Percentiles rank a stretch among this genome's conserved stretches.
Evolutionary conservation across 192 early-diverging fungal genomes (phyloP).

Genomic region (Chytriomyces sp.): DNA sequence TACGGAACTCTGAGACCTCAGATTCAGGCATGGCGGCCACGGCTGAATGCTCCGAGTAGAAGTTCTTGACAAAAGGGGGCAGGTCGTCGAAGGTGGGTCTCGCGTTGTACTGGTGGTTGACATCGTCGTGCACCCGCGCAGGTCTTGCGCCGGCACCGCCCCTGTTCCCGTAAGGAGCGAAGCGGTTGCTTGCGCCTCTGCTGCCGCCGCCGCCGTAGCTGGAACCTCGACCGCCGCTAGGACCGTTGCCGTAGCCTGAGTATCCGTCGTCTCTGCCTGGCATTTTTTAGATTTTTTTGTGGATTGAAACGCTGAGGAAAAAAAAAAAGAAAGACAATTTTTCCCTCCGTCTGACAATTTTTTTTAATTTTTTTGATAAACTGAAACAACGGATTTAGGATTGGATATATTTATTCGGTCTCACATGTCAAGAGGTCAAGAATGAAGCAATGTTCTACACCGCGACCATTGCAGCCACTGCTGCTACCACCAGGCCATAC

Average conservation of each 20-base stretch:
- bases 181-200: background rate
- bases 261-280: background rate
- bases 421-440: no score
- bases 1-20: slow-evolving; percentile 57
- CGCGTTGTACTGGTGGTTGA: slow-evolving; percentile 47
- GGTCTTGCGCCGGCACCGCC: slow-evolving; percentile 34
- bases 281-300: background rate
- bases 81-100: slow-evolving; percentile 43
- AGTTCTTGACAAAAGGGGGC: slow-evolving; percentile 57
- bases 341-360: no score
- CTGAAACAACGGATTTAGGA: no score
- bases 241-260: slow-evolving; percentile 16
- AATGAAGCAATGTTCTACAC: no score
- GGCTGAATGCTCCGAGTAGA: slow-evolving; percentile 46
- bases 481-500: no score
- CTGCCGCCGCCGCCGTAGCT: slow-evolving; percentile 37
- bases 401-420: background rate
- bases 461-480: no score
- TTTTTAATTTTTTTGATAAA: no score
- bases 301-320: background rate
- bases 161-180: background rate
- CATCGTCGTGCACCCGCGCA: slow-evolving; percentile 34
- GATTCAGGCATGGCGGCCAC: slow-evolving; percentile 36
- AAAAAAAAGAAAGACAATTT: slow-evolving; percentile 14
- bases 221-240: slow-evolving; percentile 3